phyloP scores from a whole-genome alignment of 768 basidiomycete species.

The Tulasnella sp. region DNA sequence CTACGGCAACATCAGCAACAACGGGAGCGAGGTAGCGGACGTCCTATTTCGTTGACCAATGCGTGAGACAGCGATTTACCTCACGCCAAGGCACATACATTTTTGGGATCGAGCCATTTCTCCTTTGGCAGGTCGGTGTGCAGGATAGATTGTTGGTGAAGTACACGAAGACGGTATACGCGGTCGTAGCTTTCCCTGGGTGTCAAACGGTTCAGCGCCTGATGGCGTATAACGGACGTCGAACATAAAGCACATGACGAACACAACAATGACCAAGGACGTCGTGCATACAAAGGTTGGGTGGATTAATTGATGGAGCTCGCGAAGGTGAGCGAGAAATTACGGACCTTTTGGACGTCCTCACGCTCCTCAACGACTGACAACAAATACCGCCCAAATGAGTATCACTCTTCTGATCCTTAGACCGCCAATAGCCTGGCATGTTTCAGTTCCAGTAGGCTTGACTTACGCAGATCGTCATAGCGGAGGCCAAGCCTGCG shows the following conservation, averaged over 20 bases:
- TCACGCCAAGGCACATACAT: slow-evolving; percentile 59
- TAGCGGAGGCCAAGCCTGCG: slow-evolving; percentile 80
- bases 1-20: slow-evolving; percentile 56
- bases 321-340: neutral
- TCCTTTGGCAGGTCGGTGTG: slow-evolving; percentile 72
- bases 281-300: neutral
- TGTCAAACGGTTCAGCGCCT: slow-evolving; percentile 80
- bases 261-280: neutral
- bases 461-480: slow-evolving; percentile 78
- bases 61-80: too few species aligned
- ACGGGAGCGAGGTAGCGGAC: slow-evolving; percentile 75
- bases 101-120: slow-evolving; percentile 60
- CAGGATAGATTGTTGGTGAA: slow-evolving; percentile 62
- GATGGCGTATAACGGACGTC: slow-evolving; percentile 11
- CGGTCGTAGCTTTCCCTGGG: slow-evolving; percentile 78
- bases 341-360: slow-evolving; percentile 62
- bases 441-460: neutral
- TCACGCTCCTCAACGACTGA: slow-evolving; percentile 65
- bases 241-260: neutral
- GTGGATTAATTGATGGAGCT: neutral
- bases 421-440: neutral
- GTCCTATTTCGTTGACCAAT: slow-evolving; percentile 44
- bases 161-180: slow-evolving; percentile 75
- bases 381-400: neutral
- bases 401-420: neutral